Evolutionary conservation across 495 filamentous ascomycete genomes (phyloP).

Genomic region (Delitschia confertaspora): DNA sequence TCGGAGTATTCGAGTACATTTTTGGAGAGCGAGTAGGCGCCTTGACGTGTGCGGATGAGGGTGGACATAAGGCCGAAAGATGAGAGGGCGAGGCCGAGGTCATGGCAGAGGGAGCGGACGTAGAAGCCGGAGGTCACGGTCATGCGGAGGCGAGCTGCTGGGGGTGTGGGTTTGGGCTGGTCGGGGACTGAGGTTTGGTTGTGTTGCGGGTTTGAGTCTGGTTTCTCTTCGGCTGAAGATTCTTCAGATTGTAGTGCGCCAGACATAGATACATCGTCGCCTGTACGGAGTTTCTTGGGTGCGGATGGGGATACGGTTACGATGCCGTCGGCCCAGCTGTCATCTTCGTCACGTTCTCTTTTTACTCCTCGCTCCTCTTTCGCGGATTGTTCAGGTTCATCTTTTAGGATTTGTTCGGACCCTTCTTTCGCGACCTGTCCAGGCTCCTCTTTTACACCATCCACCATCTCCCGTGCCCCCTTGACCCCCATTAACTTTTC

Average conservation of each 20-base stretch:
- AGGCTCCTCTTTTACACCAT: conserved; percentile 1
- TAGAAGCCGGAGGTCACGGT: conserved; percentile 96
- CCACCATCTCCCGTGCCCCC: too few species aligned
- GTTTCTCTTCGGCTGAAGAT: background rate
- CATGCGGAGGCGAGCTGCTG: conserved; percentile 76
- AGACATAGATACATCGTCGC: conserved; percentile 21
- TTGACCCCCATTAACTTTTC: conserved; percentile 47
- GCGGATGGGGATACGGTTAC: conserved; percentile 8
- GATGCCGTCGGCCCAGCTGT: too few species aligned
- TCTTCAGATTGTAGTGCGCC: conserved; percentile 18
- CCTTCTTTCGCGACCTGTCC: conserved; percentile 2
- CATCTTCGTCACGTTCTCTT: too few species aligned
- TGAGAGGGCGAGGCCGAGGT: conserved; percentile 73
- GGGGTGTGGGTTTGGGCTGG: conserved; percentile 45
- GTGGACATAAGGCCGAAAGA: conserved; percentile 82
- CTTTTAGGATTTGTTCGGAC: background rate
- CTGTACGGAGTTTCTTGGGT: conserved; percentile 12
- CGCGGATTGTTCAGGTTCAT: background rate
- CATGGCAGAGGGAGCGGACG: conserved; percentile 85
- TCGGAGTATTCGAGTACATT: conserved; percentile 81
- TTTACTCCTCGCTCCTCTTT: background rate
- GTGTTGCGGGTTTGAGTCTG: conserved; percentile 2
- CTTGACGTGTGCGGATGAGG: conserved; percentile 73
- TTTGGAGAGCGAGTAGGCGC: conserved; percentile 57
- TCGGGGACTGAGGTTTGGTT: conserved; percentile 29